A percentile compares a stretch with the other conserved stretches of the same genome.
phyloP scores from a whole-genome alignment of 2,329 filamentous ascomycete species.

The Incumbomyces delicatus region DNA sequence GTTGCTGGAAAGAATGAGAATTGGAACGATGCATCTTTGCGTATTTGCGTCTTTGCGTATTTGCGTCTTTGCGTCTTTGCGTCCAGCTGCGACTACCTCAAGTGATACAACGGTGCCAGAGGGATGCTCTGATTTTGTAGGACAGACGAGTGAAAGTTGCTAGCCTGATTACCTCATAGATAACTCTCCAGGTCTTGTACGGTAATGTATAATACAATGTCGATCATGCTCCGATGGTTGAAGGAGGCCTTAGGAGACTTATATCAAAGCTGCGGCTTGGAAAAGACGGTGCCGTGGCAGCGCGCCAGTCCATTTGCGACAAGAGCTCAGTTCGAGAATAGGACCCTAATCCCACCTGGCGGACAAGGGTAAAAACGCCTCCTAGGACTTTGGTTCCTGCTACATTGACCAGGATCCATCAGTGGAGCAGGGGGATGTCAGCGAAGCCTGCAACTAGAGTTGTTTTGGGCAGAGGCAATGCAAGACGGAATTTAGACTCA shows the following conservation, averaged over 20 bases:
- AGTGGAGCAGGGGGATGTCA: background rate
- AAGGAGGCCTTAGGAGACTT: constrained; percentile 4
- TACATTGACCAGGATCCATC: constrained; percentile 2
- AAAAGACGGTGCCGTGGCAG: background rate
- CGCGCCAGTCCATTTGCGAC: background rate
- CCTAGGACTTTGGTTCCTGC: background rate
- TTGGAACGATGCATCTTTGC: constrained; percentile 17
- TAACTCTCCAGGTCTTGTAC: background rate
- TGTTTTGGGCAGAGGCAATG: background rate
- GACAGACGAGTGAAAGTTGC: background rate
- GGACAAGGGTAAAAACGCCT: background rate
- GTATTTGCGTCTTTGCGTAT: background rate
- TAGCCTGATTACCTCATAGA: background rate
- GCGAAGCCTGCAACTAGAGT: background rate
- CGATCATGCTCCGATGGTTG: background rate
- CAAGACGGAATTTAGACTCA: constrained; percentile 4
- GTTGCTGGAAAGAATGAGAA: constrained; percentile 17
- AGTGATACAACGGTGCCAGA: background rate
- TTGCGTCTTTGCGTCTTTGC: background rate
- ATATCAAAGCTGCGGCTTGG: background rate
- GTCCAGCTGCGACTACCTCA: background rate
- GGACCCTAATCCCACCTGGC: background rate
- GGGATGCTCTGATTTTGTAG: background rate
- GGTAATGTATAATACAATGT: background rate
- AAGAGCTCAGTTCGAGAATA: background rate